Evolutionary conservation across 352 stramenopile species (phyloP).

Genomic region (Peronospora tabacina): DNA sequence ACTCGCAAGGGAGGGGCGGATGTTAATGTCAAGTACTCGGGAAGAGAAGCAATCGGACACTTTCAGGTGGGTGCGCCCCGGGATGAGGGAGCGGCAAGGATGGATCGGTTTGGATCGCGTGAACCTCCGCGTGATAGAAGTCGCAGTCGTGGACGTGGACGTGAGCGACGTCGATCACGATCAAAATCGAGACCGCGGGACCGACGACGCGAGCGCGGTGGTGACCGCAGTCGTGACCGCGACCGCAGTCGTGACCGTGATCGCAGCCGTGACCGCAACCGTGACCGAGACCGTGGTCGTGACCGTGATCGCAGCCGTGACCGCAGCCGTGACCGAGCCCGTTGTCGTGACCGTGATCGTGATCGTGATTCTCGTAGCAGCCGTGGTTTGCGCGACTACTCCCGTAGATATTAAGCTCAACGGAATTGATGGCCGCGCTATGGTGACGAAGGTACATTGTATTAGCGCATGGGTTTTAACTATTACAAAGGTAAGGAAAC

Average conservation of each 20-base stretch:
- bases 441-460: slow-evolving; percentile 8
- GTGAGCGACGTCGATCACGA: slow-evolving; percentile 23
- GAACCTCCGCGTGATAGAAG: slow-evolving; percentile 26
- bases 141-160: slow-evolving; percentile 42
- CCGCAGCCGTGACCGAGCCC: slow-evolving; percentile 36
- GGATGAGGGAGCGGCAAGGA: slow-evolving; percentile 24
- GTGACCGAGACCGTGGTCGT: slow-evolving; percentile 33
- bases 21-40: slow-evolving; percentile 85
- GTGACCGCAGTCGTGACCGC: slow-evolving; percentile 38
- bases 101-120: slow-evolving; percentile 29
- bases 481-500: slow-evolving; percentile 6
- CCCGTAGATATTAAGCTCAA: slow-evolving; percentile 29
- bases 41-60: slow-evolving; percentile 37
- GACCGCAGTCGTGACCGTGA: slow-evolving; percentile 37
- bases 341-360: slow-evolving; percentile 33
- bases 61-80: slow-evolving; percentile 30
- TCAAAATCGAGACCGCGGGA: slow-evolving; percentile 30
- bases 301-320: slow-evolving; percentile 42
- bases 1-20: slow-evolving; percentile 68
- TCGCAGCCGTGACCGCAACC: slow-evolving; percentile 36
- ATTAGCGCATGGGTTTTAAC: slow-evolving; percentile 6
- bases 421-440: slow-evolving; percentile 1
- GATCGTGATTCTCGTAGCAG: slow-evolving; percentile 45
- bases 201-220: slow-evolving; percentile 32
- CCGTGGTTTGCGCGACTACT: slow-evolving; percentile 42